These are phyloP conservation scores for Lasiodiplodia theobromae DNA, from an alignment of 2,329 filamentous ascomycete genomes.

Conservation along the genomic window DNA sequence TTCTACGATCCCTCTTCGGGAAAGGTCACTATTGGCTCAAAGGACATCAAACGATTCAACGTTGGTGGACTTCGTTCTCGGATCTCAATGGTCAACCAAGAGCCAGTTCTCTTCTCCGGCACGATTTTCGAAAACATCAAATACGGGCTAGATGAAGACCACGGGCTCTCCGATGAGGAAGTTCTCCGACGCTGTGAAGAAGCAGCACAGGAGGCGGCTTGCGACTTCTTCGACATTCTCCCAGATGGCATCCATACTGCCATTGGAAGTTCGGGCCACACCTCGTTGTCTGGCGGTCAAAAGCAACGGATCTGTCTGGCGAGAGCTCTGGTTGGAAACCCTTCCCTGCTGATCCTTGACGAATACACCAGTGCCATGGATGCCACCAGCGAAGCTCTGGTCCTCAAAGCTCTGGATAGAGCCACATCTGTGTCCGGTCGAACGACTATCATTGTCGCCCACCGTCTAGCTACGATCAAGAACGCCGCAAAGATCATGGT, in stretches of 20 bases:
- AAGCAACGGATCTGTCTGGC: slow-evolving; percentile 49
- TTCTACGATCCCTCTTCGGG: slow-evolving; percentile 47
- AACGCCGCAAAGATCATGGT: slow-evolving; percentile 48
- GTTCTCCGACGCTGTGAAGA: slow-evolving; percentile 62
- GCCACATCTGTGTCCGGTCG: slow-evolving; percentile 39
- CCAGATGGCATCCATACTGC: slow-evolving; percentile 45
- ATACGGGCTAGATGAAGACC: slow-evolving; percentile 49
- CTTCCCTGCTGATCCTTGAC: slow-evolving; percentile 44
- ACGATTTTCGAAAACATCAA: slow-evolving; percentile 47
- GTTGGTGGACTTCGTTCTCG: slow-evolving; percentile 42
- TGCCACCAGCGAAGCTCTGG: slow-evolving; percentile 42
- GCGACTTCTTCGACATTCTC: slow-evolving; percentile 57
- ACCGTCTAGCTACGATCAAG: slow-evolving; percentile 46
- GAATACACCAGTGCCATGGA: slow-evolving; percentile 48
- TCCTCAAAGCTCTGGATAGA: slow-evolving; percentile 44
- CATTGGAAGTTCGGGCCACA: slow-evolving; percentile 54
- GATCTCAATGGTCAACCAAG: slow-evolving; percentile 44
- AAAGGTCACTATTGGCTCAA: slow-evolving; percentile 43
- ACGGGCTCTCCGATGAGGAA: slow-evolving; percentile 57
- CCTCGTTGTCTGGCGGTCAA: slow-evolving; percentile 47
- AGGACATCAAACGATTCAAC: slow-evolving; percentile 40
- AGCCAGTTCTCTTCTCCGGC: slow-evolving; percentile 43
- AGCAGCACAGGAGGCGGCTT: slow-evolving; percentile 70
- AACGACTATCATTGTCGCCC: slow-evolving; percentile 48
- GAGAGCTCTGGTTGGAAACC: slow-evolving; percentile 44